Conservation (phyloP, 2,329 filamentous ascomycete species). For the Ophiognomonia clavigignenti-juglandacearum region DNA sequence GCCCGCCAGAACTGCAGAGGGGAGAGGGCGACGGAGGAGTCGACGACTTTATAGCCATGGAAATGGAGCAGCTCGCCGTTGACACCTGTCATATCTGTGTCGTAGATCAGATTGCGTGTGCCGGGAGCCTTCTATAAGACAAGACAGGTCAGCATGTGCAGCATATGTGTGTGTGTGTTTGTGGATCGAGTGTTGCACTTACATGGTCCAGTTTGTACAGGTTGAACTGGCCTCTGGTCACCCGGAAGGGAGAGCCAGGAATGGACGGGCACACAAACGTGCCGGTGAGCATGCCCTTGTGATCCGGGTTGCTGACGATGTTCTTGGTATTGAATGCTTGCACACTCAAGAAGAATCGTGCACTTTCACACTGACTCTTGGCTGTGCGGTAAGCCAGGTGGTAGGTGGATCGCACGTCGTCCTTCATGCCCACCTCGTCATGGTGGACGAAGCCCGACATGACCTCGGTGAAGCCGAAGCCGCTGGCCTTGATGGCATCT, state of each 20-base stretch:
- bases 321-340: conserved; percentile 48
- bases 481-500: conserved; percentile 37
- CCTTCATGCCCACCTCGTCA: conserved; percentile 32
- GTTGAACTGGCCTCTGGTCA: conserved; percentile 52
- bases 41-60: conserved; percentile 58
- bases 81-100: conserved; percentile 54
- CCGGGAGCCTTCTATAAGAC: conserved; percentile 52
- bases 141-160: no score
- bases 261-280: conserved; percentile 53
- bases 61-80: conserved; percentile 51
- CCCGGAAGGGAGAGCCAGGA: conserved; percentile 54
- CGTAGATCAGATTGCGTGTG: conserved; percentile 55
- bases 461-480: conserved; percentile 59
- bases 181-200: no score
- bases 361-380: conserved; percentile 48
- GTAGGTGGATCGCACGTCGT: conserved; percentile 47
- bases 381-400: conserved; percentile 47
- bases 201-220: conserved; percentile 50
- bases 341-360: conserved; percentile 55
- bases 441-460: conserved; percentile 61
- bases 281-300: conserved; percentile 51
- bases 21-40: conserved; percentile 54
- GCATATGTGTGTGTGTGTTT: no score
- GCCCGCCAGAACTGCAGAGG: conserved; percentile 55
- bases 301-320: conserved; percentile 41